These are phyloP conservation scores for Mollisiaceae sp. DNA, from an alignment of 2,329 filamentous ascomycete genomes.

Conservation along the genomic window DNA sequence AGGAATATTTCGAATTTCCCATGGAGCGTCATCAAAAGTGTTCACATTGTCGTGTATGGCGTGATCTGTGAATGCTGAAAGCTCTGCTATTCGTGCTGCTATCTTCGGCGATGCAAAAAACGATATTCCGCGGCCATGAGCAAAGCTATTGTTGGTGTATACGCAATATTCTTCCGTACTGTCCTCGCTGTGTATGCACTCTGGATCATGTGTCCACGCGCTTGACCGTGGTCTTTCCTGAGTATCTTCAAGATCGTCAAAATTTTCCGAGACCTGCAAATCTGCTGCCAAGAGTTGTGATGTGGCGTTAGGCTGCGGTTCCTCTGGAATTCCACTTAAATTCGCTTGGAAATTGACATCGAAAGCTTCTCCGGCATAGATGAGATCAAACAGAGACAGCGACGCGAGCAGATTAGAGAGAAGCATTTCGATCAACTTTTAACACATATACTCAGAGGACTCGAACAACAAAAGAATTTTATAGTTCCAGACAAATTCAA, in stretches of 20 bases:
- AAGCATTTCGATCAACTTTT: background rate
- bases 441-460: background rate
- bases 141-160: slow-evolving; percentile 37
- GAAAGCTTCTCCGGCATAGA: background rate
- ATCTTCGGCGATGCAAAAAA: slow-evolving; percentile 36
- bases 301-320: background rate
- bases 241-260: background rate
- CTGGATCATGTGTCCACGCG: slow-evolving; percentile 34
- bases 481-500: background rate
- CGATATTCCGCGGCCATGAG: slow-evolving; percentile 38
- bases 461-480: background rate
- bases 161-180: slow-evolving; percentile 35
- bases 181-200: slow-evolving; percentile 30
- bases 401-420: background rate
- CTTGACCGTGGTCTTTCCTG: background rate
- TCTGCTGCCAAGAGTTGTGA: background rate
- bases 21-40: slow-evolving; percentile 33
- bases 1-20: slow-evolving; percentile 33
- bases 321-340: background rate
- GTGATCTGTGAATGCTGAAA: slow-evolving; percentile 31
- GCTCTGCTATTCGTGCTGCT: slow-evolving; percentile 27
- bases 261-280: background rate
- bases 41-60: slow-evolving; percentile 30
- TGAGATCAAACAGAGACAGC: background rate
- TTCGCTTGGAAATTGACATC: slow-evolving; percentile 6